Evolutionary conservation across 768 basidiomycete genomes (phyloP).

Genomic region (Mycena latifolia): DNA sequence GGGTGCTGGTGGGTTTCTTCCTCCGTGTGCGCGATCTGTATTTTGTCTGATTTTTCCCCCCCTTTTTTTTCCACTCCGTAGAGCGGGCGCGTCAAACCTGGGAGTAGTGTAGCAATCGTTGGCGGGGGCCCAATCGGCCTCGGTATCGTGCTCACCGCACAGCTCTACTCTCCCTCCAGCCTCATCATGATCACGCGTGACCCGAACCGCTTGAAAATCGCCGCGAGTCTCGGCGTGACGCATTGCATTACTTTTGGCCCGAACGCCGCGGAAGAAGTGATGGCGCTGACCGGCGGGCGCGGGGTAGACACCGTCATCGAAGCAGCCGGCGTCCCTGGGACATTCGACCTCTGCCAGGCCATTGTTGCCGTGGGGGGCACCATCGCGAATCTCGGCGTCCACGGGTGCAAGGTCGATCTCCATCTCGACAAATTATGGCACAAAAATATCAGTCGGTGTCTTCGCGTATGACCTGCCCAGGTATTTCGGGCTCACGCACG

Average conservation of each 20-base stretch:
- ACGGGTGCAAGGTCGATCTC: constrained; percentile 37
- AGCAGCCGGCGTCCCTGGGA: constrained; percentile 39
- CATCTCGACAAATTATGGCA: constrained; percentile 42
- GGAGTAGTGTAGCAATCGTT: constrained; percentile 38
- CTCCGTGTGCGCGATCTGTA: not conserved
- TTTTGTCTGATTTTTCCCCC: too few relatives aligned
- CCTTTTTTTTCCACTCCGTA: not conserved
- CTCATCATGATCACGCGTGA: constrained; percentile 40
- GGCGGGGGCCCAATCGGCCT: constrained; percentile 42
- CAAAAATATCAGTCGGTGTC: constrained; percentile 28
- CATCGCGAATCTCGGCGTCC: constrained; percentile 43
- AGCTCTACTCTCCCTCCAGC: constrained; percentile 38
- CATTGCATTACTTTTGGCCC: constrained; percentile 37
- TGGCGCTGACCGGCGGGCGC: constrained; percentile 39
- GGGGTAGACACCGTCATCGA: constrained; percentile 42
- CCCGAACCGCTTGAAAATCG: constrained; percentile 33
- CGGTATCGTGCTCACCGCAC: constrained; percentile 35
- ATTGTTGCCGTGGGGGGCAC: constrained; percentile 41
- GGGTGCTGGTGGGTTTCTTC: constrained; percentile 32
- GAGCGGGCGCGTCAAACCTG: constrained; percentile 39
- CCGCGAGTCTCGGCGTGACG: constrained; percentile 38
- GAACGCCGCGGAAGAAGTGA: constrained; percentile 33
- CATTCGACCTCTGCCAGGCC: constrained; percentile 41
- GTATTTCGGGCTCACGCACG: not conserved
- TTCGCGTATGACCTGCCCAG: not conserved